Base-by-base conservation (phyloP, 495 filamentous ascomycete genomes). In the Margaritispora aquatica region DNA sequence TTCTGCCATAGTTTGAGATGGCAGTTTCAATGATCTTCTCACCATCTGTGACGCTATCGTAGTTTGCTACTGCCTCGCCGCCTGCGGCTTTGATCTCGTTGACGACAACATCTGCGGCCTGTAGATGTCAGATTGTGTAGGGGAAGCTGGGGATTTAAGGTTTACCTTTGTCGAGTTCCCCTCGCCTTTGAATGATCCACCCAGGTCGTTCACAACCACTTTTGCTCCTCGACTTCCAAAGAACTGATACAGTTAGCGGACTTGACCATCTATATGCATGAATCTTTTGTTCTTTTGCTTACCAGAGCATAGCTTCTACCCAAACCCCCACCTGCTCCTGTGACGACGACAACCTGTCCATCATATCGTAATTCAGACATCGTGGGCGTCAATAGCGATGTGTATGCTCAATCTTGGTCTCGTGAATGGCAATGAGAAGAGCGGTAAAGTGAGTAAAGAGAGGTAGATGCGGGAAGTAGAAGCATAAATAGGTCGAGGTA, bases 51-150 rank as follows among this genome's bases (percentile, higher is more conserved):
- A 98, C 94, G 73, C 87, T 92, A 84, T 97, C 87, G 79, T 98
- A 98, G 81, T 96, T 97, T 70, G 95, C 91, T 27, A 96, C 92
- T 55, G 94, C 95, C 78, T 96, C 96, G 71, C 94, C 95, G 69
- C 94, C 95, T 48, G 86, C 87, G 68, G 88, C 82, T 72, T 83
- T 85, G 77, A 98, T 98, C 76, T 97, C 91, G 63, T 96, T 79
- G 70, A 98, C 94, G 22, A 98, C 94, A 51, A 89, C 83, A 83
- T 98, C 94, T 63, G 94, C 94, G 60, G 93, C 90, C 90, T 60
- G 19, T 61, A 23, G 2, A 19, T 38, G 38, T 58, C 21, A 60
- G 57, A 46, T 27, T 48, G 22, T 51, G 19, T 15, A 46, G 26
- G 0, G 15, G 11, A 36, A 21, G 27, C 9, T 38, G n/a, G 24